Evolutionary conservation across 1,284 basidiomycete genomes (phyloP).

Genomic region (Leccinum huronense): DNA sequence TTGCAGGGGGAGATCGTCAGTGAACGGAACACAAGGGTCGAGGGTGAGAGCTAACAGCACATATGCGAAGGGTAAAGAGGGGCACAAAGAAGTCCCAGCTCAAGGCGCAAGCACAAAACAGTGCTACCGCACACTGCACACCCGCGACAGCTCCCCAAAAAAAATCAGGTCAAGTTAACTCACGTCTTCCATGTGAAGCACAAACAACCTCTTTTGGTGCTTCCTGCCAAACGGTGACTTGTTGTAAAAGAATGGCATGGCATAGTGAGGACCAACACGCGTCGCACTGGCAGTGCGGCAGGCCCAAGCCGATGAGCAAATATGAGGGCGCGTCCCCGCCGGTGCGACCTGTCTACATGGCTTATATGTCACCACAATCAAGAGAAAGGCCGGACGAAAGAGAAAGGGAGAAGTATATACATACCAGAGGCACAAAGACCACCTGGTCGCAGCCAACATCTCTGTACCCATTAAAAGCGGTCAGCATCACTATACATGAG

Average conservation of each 20-base stretch:
- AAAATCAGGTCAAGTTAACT: slow-evolving; percentile 27
- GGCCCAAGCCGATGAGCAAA: slow-evolving; percentile 75
- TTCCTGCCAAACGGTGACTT: slow-evolving; percentile 74
- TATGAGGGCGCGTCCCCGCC: slow-evolving; percentile 82
- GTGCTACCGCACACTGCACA: not conserved
- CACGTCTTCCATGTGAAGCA: slow-evolving; percentile 88
- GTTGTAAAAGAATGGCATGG: slow-evolving; percentile 62
- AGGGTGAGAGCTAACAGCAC: not conserved
- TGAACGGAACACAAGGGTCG: not conserved
- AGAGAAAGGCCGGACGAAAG: not conserved
- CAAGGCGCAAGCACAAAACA: not conserved
- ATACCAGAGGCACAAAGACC: slow-evolving; percentile 89
- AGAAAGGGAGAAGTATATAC: slow-evolving; percentile 25
- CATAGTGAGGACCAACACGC: slow-evolving; percentile 48
- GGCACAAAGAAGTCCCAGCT: not conserved
- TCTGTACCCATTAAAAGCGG: slow-evolving; percentile 72
- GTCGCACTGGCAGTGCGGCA: slow-evolving; percentile 39
- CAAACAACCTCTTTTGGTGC: slow-evolving; percentile 88
- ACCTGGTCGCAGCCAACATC: slow-evolving; percentile 68
- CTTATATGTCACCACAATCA: slow-evolving; percentile 3
- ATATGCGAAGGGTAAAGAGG: not conserved
- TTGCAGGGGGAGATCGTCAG: not conserved
- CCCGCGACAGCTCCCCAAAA: not conserved
- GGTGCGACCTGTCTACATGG: slow-evolving; percentile 64
- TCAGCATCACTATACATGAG: too few species aligned